Percentiles rank a stretch among this genome's conserved stretches.
Evolutionary conservation across 805 yeast genomes (phyloP).

Genomic region (Dipodascus albidus): DNA sequence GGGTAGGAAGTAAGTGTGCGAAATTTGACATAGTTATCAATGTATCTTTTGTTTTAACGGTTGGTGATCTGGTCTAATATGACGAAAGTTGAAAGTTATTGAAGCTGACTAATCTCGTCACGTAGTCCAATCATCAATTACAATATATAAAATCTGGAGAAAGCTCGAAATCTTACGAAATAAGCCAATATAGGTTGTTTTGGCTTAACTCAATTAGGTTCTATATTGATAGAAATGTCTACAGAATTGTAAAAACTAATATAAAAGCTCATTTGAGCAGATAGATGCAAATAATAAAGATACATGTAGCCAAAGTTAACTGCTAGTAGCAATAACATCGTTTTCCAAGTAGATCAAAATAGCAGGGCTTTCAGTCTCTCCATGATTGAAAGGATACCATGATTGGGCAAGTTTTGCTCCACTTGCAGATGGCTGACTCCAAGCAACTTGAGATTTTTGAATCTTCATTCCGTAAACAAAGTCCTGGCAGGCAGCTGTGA

Average conservation of each 20-base stretch:
- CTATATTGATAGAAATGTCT: too few relatives aligned
- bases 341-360: neutral
- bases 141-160: too few relatives aligned
- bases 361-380: neutral
- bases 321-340: neutral
- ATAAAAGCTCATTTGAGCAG: too few relatives aligned
- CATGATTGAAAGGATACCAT: slow-evolving; percentile 11
- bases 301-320: neutral
- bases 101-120: neutral
- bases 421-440: slow-evolving; percentile 49
- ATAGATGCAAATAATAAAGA: neutral
- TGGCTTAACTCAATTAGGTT: too few relatives aligned
- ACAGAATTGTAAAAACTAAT: too few relatives aligned
- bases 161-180: too few relatives aligned
- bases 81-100: neutral
- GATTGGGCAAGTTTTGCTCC: slow-evolving; percentile 37
- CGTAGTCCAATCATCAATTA: neutral
- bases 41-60: neutral
- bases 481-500: slow-evolving; percentile 28
- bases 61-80: neutral
- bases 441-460: slow-evolving; percentile 31
- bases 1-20: slow-evolving; percentile 43
- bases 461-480: slow-evolving; percentile 37
- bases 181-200: too few relatives aligned
- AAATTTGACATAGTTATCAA: slow-evolving; percentile 3